Percentiles rank a stretch among this genome's conserved stretches.
These are phyloP conservation scores for Eremochloa ophiuroides DNA, from an alignment of 176 grass and related monocot species.

Conservation along the genomic window DNA sequence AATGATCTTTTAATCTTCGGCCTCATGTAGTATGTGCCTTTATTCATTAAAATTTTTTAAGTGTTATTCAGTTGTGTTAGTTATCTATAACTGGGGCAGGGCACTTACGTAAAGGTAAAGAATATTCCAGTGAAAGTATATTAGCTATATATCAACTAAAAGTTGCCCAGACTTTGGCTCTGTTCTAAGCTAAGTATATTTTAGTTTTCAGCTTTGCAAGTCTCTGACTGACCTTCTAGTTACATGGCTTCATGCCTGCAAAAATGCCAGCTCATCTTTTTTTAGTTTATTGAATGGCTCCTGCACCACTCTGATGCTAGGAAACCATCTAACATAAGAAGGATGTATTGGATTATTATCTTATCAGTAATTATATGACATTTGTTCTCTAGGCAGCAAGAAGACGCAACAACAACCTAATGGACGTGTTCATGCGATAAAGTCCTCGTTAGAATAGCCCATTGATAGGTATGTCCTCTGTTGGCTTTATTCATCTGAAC, in stretches of 20 bases:
- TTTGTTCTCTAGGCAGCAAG: constrained; percentile 38
- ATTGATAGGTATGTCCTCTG: constrained; percentile 16
- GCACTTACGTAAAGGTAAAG: not conserved
- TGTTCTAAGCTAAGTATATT: not conserved
- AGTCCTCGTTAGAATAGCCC: constrained; percentile 25
- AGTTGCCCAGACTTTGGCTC: not conserved
- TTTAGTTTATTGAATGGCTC: not conserved
- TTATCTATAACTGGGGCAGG: not conserved
- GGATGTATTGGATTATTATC: not conserved
- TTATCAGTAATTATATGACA: not conserved
- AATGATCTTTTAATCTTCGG: not conserved
- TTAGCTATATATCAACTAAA: not conserved
- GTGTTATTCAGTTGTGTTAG: not conserved
- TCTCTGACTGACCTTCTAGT: not conserved
- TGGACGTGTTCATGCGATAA: not conserved
- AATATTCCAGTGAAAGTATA: not conserved
- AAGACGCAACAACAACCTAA: constrained; percentile 26
- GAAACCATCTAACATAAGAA: not conserved
- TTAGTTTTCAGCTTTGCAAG: not conserved
- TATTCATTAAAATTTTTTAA: not conserved
- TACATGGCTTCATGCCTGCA: not conserved
- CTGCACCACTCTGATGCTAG: not conserved
- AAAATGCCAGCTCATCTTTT: not conserved
- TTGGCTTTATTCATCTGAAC: not conserved
- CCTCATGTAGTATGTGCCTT: not conserved